Evolutionary conservation across 371 early-diverging fungal species (phyloP), one percentile per base, ranked within the genome.

Genomic region (Apophysomyces trapeziformis): DNA sequence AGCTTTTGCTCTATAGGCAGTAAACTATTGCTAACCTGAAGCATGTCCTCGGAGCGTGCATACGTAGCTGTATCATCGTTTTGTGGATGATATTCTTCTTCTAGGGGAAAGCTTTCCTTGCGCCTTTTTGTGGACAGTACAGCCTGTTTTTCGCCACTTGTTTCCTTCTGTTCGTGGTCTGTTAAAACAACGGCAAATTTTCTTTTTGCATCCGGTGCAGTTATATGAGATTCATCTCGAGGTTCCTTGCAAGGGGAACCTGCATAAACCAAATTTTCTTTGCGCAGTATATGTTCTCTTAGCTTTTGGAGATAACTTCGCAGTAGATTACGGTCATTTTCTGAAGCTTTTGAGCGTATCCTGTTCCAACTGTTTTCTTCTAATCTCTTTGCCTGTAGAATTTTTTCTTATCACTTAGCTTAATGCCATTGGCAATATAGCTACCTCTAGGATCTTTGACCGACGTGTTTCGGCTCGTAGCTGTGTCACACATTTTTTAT

Each of bases 351-450:
- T 5, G 14, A 36, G 14, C 60, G 45, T 41, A 35, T 14, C 18
- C 35, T 13, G 41, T 62, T 61, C 58, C 58, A 61, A 45, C 45
- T 45, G 7, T 21, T 36, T 58, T 67, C 67, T 45, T 67, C 61
- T 14, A 61, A 44, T 58, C 67, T 43, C 35, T 37, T 57, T 26
- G 13, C 43, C 67, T 67, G 36, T 21, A 50, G 32, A 8, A 1
- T 9, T 50, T 4, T 50, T 50, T 14, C 5, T 50, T 21, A 50
- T 5, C 13, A 8, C 41, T 13, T 8, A 26, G 5, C 16, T 50
- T 7, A 21, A 2, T 50, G 16, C 0, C 8, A 50, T 21, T 7
- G 9, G 21, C 5, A 16, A 13, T 45, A 13, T 18, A 9, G 7
- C 0, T 47, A 50, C 54, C 8, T 50, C 54, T 8, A 50, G 11